phyloP scores from a whole-genome alignment of 2,329 filamentous ascomycete species.

The Neoarthrinium moseri region DNA sequence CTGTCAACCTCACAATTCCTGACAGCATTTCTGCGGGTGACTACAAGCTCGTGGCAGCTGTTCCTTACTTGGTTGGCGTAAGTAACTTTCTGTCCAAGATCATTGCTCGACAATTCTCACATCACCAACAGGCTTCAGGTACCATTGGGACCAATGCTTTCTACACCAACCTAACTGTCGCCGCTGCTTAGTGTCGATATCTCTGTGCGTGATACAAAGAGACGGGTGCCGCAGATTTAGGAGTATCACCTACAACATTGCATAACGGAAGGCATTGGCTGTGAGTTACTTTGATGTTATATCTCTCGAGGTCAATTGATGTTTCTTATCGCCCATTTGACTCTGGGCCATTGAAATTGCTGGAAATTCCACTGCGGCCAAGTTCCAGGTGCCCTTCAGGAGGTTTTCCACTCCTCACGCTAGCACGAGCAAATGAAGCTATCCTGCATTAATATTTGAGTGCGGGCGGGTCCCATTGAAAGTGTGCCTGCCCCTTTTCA shows the following conservation, averaged over 20 bases:
- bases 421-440: too few species aligned
- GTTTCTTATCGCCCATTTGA: too few species aligned
- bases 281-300: too few species aligned
- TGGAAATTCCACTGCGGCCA: not conserved
- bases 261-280: too few species aligned
- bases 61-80: constrained; percentile 28
- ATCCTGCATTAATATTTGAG: too few species aligned
- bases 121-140: constrained; percentile 22
- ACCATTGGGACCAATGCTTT: constrained; percentile 13
- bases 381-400: not conserved
- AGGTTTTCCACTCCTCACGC: too few species aligned
- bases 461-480: too few species aligned
- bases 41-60: constrained; percentile 22
- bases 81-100: constrained; percentile 11
- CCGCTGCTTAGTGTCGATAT: too few species aligned
- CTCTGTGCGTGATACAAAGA: too few species aligned
- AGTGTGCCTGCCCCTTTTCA: too few species aligned
- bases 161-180: constrained; percentile 19
- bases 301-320: too few species aligned
- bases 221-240: not conserved
- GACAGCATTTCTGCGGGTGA: constrained; percentile 16
- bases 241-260: too few species aligned
- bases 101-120: constrained; percentile 3
- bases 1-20: constrained; percentile 17
- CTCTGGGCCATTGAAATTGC: not conserved